Evolutionary conservation across 2,329 filamentous ascomycete genomes (phyloP).

Genomic region (Pseudogymnoascus sp.): DNA sequence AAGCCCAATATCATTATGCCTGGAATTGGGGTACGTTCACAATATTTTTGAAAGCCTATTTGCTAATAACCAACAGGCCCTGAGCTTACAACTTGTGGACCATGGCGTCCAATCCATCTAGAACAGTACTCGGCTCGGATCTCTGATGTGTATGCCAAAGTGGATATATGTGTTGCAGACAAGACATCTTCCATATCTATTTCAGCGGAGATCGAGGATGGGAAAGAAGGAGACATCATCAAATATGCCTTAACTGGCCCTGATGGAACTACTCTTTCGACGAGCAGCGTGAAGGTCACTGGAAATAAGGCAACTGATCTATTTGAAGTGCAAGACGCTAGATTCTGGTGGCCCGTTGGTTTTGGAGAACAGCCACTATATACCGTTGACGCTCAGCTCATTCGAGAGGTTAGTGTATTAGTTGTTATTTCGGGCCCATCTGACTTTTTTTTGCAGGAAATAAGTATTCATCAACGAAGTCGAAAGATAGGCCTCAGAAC

Average conservation of each 20-base stretch:
- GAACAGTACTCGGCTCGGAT: constrained; percentile 59
- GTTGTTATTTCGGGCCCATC: background rate
- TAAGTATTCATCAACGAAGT: constrained; percentile 31
- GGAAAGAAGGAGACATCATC: background rate
- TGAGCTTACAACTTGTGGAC: constrained; percentile 54
- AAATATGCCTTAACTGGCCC: background rate
- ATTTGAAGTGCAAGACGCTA: constrained; percentile 48
- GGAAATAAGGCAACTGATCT: background rate
- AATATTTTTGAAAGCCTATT: background rate
- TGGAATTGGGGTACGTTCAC: constrained; percentile 60
- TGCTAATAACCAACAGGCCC: background rate
- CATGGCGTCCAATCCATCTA: constrained; percentile 61
- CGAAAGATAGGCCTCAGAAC: constrained; percentile 59
- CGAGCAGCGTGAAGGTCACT: background rate
- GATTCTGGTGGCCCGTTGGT: constrained; percentile 64
- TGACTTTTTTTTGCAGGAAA: background rate
- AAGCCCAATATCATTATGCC: constrained; percentile 58
- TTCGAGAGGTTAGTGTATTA: background rate
- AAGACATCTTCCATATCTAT: background rate
- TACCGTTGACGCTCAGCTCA: constrained; percentile 42
- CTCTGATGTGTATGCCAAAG: constrained; percentile 52
- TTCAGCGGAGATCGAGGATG: background rate
- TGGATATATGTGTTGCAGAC: constrained; percentile 35
- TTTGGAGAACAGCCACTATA: constrained; percentile 68
- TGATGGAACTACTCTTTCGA: background rate